Conservation (phyloP, 2,329 filamentous ascomycete genomes). For the Geosmithia flava region DNA sequence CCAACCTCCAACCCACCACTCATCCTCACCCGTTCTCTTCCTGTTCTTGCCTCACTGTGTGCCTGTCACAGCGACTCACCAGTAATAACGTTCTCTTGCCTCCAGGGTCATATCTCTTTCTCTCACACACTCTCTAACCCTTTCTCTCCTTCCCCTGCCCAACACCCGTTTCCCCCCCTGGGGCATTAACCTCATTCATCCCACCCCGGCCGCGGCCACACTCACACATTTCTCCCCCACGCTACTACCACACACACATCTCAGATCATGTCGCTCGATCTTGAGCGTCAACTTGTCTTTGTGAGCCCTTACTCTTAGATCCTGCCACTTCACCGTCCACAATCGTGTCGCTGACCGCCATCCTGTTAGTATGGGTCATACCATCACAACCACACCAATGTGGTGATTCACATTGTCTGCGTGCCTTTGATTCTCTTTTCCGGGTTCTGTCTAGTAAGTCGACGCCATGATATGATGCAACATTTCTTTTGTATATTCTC, state of each 20-base stretch:
- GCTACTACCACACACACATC: not conserved
- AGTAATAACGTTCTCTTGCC: not conserved
- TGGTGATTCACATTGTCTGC: slow-evolving; percentile 68
- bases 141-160: not conserved
- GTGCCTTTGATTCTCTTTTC: slow-evolving; percentile 66
- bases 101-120: not conserved
- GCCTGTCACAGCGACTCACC: not conserved
- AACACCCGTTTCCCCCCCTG: not conserved
- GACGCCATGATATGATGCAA: not conserved
- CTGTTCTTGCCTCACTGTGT: not conserved
- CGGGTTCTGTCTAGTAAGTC: slow-evolving; percentile 56
- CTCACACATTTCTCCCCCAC: not conserved
- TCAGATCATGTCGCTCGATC: slow-evolving; percentile 52
- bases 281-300: slow-evolving; percentile 73
- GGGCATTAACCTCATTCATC: not conserved
- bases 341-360: not conserved
- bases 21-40: not conserved
- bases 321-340: not conserved
- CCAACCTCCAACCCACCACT: not conserved
- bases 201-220: not conserved
- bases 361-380: slow-evolving; percentile 66
- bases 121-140: not conserved
- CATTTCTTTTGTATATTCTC: not conserved
- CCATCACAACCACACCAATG: slow-evolving; percentile 66
- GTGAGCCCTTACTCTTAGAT: slow-evolving; percentile 34